Evolutionary conservation across 805 yeast genomes (phyloP).

Genomic region (Saccharomycopsis vini): DNA sequence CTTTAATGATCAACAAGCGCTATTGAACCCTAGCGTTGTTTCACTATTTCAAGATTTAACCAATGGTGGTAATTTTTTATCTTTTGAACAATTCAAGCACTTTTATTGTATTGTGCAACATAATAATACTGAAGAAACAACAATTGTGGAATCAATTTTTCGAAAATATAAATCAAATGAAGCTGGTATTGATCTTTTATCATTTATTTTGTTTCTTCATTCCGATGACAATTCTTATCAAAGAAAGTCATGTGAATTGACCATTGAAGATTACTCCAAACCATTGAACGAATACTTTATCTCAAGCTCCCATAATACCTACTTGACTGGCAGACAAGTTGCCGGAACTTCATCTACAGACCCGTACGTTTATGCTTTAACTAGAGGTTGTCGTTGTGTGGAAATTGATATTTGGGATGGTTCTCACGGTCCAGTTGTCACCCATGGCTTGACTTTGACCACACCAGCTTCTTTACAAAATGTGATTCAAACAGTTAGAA

Average conservation of each 20-base stretch:
- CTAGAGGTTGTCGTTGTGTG: slow-evolving; percentile 88
- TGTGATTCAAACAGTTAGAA: slow-evolving; percentile 65
- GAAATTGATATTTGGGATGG: slow-evolving; percentile 96
- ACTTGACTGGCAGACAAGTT: slow-evolving; percentile 77
- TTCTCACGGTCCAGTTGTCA: slow-evolving; percentile 71
- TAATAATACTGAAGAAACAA: too few species aligned
- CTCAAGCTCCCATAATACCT: slow-evolving; percentile 93
- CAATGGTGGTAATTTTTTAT: too few species aligned
- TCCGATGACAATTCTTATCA: background rate
- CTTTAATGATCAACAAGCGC: too few species aligned
- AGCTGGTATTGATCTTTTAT: too few species aligned
- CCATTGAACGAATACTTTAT: slow-evolving; percentile 85
- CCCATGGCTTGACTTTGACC: slow-evolving; percentile 84
- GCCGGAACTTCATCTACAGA: slow-evolving; percentile 85
- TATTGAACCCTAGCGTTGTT: too few species aligned
- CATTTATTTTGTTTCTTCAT: background rate
- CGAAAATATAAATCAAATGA: too few species aligned
- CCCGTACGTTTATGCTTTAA: slow-evolving; percentile 78
- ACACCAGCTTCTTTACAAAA: slow-evolving; percentile 58
- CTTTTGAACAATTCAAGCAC: too few species aligned
- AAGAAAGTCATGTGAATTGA: background rate
- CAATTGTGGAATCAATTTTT: too few species aligned
- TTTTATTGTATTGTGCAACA: too few species aligned
- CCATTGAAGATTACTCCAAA: background rate
- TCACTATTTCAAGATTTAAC: too few species aligned